Percentiles rank a stretch among this genome's conserved stretches.
These are phyloP conservation scores for Neonectria coccinea DNA, from an alignment of 2,329 filamentous ascomycete species.

Conservation along the genomic window DNA sequence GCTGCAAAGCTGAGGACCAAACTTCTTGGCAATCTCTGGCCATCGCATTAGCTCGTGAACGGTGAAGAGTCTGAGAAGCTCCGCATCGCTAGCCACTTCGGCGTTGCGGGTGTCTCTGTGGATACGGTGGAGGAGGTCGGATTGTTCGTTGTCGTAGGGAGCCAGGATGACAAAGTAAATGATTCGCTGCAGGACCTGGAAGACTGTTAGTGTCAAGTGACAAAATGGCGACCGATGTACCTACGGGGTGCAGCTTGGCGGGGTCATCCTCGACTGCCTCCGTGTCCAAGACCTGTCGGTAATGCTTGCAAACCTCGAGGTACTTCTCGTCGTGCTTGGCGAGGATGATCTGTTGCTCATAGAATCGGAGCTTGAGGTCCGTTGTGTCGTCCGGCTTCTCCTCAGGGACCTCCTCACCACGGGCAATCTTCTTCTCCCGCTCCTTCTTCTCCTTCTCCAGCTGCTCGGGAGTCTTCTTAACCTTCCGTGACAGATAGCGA, in stretches of 20 bases:
- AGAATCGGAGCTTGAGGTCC: conserved; percentile 94
- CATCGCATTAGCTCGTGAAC: conserved; percentile 97
- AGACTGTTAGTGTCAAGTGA: conserved; percentile 28
- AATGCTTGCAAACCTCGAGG: conserved; percentile 97
- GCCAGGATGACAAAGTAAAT: conserved; percentile 98
- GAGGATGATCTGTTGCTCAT: conserved; percentile 95
- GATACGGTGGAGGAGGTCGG: conserved; percentile 94
- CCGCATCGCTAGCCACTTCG: conserved; percentile 81
- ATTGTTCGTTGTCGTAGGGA: conserved; percentile 98
- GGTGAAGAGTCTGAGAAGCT: conserved; percentile 93
- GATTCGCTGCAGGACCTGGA: conserved; percentile 87
- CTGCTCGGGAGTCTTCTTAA: conserved; percentile 90
- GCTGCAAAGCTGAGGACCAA: conserved; percentile 85
- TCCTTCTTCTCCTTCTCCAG: conserved; percentile 92
- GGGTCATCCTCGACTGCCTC: conserved; percentile 94
- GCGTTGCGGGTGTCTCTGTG: conserved; percentile 85
- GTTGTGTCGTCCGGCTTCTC: conserved; percentile 90
- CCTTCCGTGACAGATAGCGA: conserved; percentile 87
- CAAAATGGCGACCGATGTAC: conserved; percentile 47
- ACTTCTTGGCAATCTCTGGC: conserved; percentile 91
- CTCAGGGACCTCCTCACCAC: conserved; percentile 81
- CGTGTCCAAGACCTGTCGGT: conserved; percentile 95
- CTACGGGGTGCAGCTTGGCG: conserved; percentile 84
- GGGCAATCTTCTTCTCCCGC: conserved; percentile 84
- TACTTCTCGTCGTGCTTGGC: conserved; percentile 99